phyloP scores from a whole-genome alignment of 2,329 filamentous ascomycete species.

The Iodosphaeria phyllophila region DNA sequence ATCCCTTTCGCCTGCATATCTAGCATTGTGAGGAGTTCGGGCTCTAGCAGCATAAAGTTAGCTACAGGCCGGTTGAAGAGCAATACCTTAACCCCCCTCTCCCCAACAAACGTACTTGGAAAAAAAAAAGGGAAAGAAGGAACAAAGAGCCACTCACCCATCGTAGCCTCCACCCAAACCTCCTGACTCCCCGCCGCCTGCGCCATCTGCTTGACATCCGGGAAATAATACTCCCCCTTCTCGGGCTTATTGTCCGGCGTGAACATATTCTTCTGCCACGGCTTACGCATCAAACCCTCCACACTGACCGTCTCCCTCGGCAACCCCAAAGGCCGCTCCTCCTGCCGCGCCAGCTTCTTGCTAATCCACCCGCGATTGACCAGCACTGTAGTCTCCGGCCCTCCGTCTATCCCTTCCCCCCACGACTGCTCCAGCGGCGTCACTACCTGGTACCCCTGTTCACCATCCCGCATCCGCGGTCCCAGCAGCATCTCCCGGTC shows the following conservation, averaged over 20 bases:
- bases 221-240: slow-evolving; percentile 80
- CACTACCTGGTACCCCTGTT: slow-evolving; percentile 79
- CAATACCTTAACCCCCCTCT: slow-evolving; percentile 4
- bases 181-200: slow-evolving; percentile 61
- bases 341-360: slow-evolving; percentile 51
- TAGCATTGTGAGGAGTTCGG: slow-evolving; percentile 58
- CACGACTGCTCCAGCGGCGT: slow-evolving; percentile 71
- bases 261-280: slow-evolving; percentile 96
- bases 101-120: background rate
- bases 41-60: slow-evolving; percentile 30
- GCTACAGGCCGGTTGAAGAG: slow-evolving; percentile 2
- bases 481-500: slow-evolving; percentile 95
- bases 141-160: slow-evolving; percentile 37
- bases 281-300: slow-evolving; percentile 69
- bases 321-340: slow-evolving; percentile 41
- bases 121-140: slow-evolving; percentile 5
- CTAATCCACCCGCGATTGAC: slow-evolving; percentile 87
- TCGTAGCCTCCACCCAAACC: slow-evolving; percentile 91
- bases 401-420: slow-evolving; percentile 20
- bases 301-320: slow-evolving; percentile 56
- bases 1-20: slow-evolving; percentile 65
- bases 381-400: slow-evolving; percentile 47
- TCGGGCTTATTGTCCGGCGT: slow-evolving; percentile 80
- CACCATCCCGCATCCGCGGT: slow-evolving; percentile 71
- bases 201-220: slow-evolving; percentile 87